Base-by-base conservation (phyloP, 2,329 filamentous ascomycete species). In the Neophaeococcomyces mojaviensis region DNA sequence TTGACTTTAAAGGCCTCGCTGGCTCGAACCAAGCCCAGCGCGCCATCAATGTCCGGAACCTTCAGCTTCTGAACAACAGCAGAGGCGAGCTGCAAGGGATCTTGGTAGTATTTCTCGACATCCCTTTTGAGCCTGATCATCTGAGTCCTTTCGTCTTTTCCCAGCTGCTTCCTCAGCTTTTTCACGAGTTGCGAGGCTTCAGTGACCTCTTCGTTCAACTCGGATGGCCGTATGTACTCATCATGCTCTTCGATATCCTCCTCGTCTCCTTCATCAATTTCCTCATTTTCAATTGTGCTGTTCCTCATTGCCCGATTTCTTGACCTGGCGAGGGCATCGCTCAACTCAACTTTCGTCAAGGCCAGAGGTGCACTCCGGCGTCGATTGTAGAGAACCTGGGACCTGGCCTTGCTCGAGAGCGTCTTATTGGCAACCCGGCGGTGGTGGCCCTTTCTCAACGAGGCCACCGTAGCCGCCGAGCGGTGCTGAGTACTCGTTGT, bases 31-130 rank as follows among this genome's bases (percentile, higher is more conserved):
- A 94, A 63, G 16, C 78, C 68, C 34, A 83, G 64, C 20, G 88
- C 88, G 58, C 87, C 80, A 2, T 81, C 77, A 31, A 76, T 75
- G 26, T 81, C 70, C 34, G 76, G 76, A 48, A 76, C 72, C 4
- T 61, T 62, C 39, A 97, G 68, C 15, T 79, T 69, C 40, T 71
- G 69, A 44, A 70, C 70, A 34, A 94, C 80, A 44, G 83, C 79
- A 31, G 82, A 68, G 32, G 80, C 82, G 48, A 97, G 75, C 56
- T 83, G 81, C 51, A 82, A 71, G 1, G 86, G 85, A 61, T 96
- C 88, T 18, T 39, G 39, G 31, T 55, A 39, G 18, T 39, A 56
- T 16, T 20, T 22, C 34, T 51, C 44, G 9, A 49, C 41, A 33
- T 54, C 54, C 20, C 39, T 37, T 19, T 28, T 46, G 42, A n/a